Base-by-base conservation (phyloP, 2,329 filamentous ascomycete species). In the Thelonectria olida region DNA sequence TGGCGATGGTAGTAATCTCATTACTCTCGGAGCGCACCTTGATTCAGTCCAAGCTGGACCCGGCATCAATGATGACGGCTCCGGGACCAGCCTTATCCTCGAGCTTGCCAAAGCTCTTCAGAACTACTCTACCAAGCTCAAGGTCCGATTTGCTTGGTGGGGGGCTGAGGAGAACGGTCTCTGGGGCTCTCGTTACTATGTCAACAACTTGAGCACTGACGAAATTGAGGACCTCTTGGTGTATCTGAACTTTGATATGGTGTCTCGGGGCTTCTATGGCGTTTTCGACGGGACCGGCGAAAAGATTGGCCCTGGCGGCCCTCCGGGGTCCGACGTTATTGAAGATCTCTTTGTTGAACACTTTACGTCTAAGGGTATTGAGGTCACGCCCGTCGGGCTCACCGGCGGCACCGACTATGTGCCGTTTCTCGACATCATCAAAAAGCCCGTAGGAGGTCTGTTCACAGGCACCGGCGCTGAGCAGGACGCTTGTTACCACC, bases 321-420 rank as follows among this genome's bases (percentile, higher is more conserved):
- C 76, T 10, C 52, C 68, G 0, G 74, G 74, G 2, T 76, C 74
- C 0, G 74, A 75, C 2, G 72, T 74, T 3, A 72, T 76, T 0
- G 72, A 75, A 7, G 61, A 76, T 13, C 67, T 78, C n/a, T 74
- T 79, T 28, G 58, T 72, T 2, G 71, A 78, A 4, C 73, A 74
- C 53, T 69, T 80, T 15, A 61, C 58, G 13, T 44, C 68, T 1
- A 66, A 77, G 62, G 75, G 78, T 10, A 69, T 78, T 13, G 61
- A 74, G 15, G 71, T 75, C 0, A 69, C 65, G 2, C 70, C 69
- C 4, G 64, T 67, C 1, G 66, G 65, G 1, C 55, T 75, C 0
- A 73, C 66, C 34, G 85, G 84, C 3, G 82, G 87, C 48, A 86
- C 82, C 7, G 88, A 90, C 69, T 89, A 90, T 64, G 85, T 83